Conservation (phyloP, 306 rosid genomes). For the Lathyrus tuberosus region DNA sequence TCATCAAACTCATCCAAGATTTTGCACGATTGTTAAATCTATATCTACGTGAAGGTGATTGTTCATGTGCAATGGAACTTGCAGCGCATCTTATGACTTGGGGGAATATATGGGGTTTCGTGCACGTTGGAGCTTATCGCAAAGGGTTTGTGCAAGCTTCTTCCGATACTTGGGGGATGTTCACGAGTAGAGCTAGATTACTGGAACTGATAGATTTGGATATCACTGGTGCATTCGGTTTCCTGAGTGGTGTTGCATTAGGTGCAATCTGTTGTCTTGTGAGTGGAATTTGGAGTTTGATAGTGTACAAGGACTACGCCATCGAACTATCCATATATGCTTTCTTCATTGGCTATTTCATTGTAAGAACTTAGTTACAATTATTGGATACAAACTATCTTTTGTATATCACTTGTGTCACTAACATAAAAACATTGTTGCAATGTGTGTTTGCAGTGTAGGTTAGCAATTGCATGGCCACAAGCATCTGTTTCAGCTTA, state of each 20-base stretch:
- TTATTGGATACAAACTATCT: too few relatives aligned
- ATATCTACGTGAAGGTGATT: too few relatives aligned
- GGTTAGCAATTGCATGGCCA: slow-evolving; percentile 80
- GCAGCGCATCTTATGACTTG: slow-evolving; percentile 54
- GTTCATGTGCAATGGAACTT: not conserved
- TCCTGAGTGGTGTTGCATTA: slow-evolving; percentile 61
- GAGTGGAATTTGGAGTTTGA: slow-evolving; percentile 68
- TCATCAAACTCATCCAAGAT: slow-evolving; percentile 49
- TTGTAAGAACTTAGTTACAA: slow-evolving; percentile 52
- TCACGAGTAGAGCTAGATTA: slow-evolving; percentile 48
- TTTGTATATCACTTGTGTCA: not conserved
- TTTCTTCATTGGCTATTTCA: slow-evolving; percentile 77
- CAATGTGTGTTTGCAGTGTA: slow-evolving; percentile 53
- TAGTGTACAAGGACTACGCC: slow-evolving; percentile 58
- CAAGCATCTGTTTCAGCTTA: slow-evolving; percentile 82
- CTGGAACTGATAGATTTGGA: slow-evolving; percentile 57
- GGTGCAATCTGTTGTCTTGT: slow-evolving; percentile 68
- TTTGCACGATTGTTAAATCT: slow-evolving; percentile 45
- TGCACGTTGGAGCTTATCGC: slow-evolving; percentile 62
- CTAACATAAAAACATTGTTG: slow-evolving; percentile 8
- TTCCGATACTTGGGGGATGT: slow-evolving; percentile 62
- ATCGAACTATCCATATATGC: slow-evolving; percentile 60
- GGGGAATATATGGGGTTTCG: slow-evolving; percentile 87
- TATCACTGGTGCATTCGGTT: slow-evolving; percentile 75
- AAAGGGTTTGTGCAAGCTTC: slow-evolving; percentile 77